Base-by-base conservation (phyloP, 1,284 basidiomycete genomes). In the Abortiporus biennis region DNA sequence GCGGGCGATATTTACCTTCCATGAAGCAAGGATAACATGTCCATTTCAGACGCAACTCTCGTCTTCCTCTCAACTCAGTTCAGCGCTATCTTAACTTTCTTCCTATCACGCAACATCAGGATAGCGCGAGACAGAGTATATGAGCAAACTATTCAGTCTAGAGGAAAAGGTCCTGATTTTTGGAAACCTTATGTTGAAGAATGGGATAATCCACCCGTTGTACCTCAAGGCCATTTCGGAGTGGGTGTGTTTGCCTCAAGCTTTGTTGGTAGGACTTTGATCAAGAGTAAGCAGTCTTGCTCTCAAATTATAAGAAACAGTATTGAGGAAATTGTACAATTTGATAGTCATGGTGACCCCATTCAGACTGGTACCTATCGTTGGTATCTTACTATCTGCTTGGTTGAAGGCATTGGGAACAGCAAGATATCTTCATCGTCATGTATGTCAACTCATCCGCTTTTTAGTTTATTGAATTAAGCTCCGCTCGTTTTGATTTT, bases 111-210 rank as follows among this genome's bases (percentile, higher is more conserved):
- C 30, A 92, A 92, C 61, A 78, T 92, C 40, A 74, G 77, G 22
- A 74, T 91, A 40, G 84, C 88, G 0, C 74, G 85, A 2, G 78
- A 81, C 29, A 73, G 86, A 6, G 89, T 77, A n/a, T 89, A 74
- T 75, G 78, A 80, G 23, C 80, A 92, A 54, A 92, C 90, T 0
- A 77, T 92, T 21, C 64, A 71, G 15, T 92, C 87, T 1, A 75
- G 90, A 1, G 80, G 81, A 6, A 93, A 93, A 55, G 78, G 79
- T 0, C 63, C 71, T 0, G 80, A 85, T n/a, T 93, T 92, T 66
- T 93, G 88, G 88, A 70, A 74, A 47, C 79, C 85, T 0, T 94
- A 94, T 51, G 78, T 91, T 2, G 90, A 94, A 55, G 91, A 93
- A 64, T 92, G 85, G 86, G 74, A 82, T 15, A 54, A 67, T 4